Evolutionary conservation across 2,329 filamentous ascomycete species (phyloP).

Genomic region (Fusarium cicatricum): DNA sequence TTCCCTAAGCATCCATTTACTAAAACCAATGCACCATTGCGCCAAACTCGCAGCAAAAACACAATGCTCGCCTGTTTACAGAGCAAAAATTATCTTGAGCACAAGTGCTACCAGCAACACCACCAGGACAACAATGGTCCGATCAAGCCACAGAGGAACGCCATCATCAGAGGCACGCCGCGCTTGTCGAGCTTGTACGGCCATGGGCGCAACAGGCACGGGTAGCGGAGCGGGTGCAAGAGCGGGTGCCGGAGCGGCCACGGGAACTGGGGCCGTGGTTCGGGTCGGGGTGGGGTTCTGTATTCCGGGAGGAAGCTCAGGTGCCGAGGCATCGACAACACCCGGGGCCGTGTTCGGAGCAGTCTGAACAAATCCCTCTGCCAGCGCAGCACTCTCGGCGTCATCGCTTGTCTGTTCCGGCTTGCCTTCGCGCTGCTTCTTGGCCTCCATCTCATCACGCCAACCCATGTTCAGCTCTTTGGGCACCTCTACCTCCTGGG

Average conservation of each 20-base stretch:
- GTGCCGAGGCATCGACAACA: neutral
- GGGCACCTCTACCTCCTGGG: constrained; percentile 58
- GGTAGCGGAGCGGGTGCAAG: constrained; percentile 6
- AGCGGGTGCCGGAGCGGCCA: constrained; percentile 9
- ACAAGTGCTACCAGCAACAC: constrained; percentile 77
- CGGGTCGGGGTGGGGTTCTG: constrained; percentile 28
- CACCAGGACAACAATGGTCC: constrained; percentile 77
- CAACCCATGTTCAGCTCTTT: constrained; percentile 72
- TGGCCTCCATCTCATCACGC: constrained; percentile 71
- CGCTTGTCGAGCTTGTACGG: constrained; percentile 26
- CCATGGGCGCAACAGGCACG: constrained; percentile 5
- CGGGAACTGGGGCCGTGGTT: constrained; percentile 12
- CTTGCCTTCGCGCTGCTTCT: constrained; percentile 21
- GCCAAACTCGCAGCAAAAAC: constrained; percentile 9
- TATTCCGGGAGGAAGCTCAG: constrained; percentile 13
- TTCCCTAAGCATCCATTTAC: constrained; percentile 5
- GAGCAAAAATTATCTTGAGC: constrained; percentile 58
- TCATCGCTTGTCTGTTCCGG: constrained; percentile 42
- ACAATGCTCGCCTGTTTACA: constrained; percentile 21
- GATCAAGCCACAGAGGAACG: constrained; percentile 80
- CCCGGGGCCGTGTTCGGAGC: constrained; percentile 25
- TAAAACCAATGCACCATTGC: constrained; percentile 10
- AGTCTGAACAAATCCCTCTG: constrained; percentile 68
- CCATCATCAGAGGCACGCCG: constrained; percentile 50
- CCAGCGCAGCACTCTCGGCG: constrained; percentile 57